Evolutionary conservation across 2,329 filamentous ascomycete genomes (phyloP), one percentile per base, ranked within the genome.

Genomic region (Leptoxyphium fumago): DNA sequence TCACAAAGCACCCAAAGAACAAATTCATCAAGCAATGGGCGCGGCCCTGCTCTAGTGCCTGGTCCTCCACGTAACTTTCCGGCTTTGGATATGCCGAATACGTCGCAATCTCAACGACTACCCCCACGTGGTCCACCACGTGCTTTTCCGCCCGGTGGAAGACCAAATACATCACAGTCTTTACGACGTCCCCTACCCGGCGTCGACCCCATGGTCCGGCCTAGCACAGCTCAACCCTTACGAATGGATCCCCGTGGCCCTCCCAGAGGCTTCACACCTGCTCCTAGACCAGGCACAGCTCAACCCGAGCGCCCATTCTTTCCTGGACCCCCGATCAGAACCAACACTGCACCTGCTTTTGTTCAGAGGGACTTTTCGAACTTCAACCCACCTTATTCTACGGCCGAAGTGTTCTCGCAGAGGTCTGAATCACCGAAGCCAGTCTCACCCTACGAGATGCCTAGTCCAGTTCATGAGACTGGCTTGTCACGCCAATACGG

Each of bases 1-100:
- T 34, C 32, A 52, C 46, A 38, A 46, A 52, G 29, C 54, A 57
- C 38, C 45, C 42, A 14, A 55, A 55, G 5, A 48, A 52, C 29
- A 49, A 51, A 15, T 55, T 53, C 5, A 47, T 52, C 18, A 44
- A 50, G 10, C 44, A 48, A 41, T 10, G 32, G 15, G 5, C 32
- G 32, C 3, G 40, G 3, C 7, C 7, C 7, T 26, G 4, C 21
- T 26, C 21, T 3, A 5, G n/a, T 7, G n/a, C 29, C 29, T 29
- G 18, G 17, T 9, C 21, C 40, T 29, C 51, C 50, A 3, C 48
- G 50, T 46, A 55, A 43, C 7, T 43, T 36, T 5, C 36, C 49
- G 6, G 48, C 45, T 4, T 49, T 50, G 45, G 50, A 5, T 44
- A 45, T 13, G 45, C 43, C 17, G 46, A 44, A 10, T 43, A 48